phyloP scores from a whole-genome alignment of 352 stramenopile genomes.

The Elongisporangium senticosum region DNA sequence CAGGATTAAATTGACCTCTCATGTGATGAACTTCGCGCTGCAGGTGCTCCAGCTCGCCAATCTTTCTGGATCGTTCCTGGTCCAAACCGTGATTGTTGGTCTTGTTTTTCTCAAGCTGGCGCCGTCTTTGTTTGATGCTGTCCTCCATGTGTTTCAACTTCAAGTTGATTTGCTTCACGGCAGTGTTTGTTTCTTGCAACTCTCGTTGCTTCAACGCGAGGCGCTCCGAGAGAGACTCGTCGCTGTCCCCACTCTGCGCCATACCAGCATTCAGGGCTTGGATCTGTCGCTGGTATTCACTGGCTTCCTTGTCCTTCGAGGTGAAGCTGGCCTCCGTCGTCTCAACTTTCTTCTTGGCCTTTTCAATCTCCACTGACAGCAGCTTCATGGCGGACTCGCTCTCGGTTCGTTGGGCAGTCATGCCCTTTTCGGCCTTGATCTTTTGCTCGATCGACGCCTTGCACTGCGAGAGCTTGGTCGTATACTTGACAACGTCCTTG shows the following conservation, averaged over 20 bases:
- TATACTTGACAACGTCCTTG: conserved; percentile 82
- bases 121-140: conserved; percentile 71
- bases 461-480: conserved; percentile 74
- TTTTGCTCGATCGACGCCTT: conserved; percentile 69
- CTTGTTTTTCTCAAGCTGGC: conserved; percentile 61
- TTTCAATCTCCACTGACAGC: conserved; percentile 81
- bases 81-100: conserved; percentile 73
- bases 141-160: conserved; percentile 92
- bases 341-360: conserved; percentile 58
- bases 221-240: conserved; percentile 72
- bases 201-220: conserved; percentile 76
- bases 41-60: conserved; percentile 61
- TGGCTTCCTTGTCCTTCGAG: conserved; percentile 56
- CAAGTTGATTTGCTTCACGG: conserved; percentile 89
- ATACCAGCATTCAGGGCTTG: conserved; percentile 85
- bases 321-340: conserved; percentile 37
- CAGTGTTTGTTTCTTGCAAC: conserved; percentile 71
- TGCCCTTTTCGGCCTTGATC: conserved; percentile 42
- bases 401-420: conserved; percentile 71
- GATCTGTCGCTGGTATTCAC: conserved; percentile 79
- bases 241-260: conserved; percentile 63
- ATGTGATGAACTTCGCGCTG: conserved; percentile 45
- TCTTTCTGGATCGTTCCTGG: conserved; percentile 57
- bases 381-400: conserved; percentile 71
- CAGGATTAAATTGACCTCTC: conserved; percentile 65